Evolutionary conservation across 2,329 filamentous ascomycete genomes (phyloP), one percentile per base, ranked within the genome.

Genomic region (Bisporella sp.): DNA sequence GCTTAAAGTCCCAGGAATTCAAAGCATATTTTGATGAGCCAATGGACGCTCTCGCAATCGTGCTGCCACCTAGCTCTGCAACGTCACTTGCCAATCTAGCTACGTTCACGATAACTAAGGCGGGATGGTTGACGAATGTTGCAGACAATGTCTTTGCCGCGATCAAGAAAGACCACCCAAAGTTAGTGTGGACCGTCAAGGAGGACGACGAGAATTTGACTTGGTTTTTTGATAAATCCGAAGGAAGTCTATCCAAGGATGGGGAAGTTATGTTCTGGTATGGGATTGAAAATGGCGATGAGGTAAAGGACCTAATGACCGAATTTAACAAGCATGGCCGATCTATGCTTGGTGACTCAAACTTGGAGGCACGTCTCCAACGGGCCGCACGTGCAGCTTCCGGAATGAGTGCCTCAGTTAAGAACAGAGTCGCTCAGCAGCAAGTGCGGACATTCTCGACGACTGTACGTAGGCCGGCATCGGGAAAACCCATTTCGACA

Each of bases 161-260:
- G 55, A 87, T 97, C 68, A 95, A 92, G 77, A 95, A 95, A 70
- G 92, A 96, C 65, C 87, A 91, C 68, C 84, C 90, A 49, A 89
- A 86, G 71, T 77, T 97, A 57, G 87, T 89, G 57, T 99, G 91
- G 92, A 95, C 90, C n/a, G 92, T 96, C 54, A 92, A 88, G 73
- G 86, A 91, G 64, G 87, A 95, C 59, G 91, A 97, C 62, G 92
- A 97, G 77, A 96, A 97, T 68, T 75, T 97, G 62, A 91, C 89
- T 8, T 97, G 92, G 93, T 96, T 97, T 76, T 95, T 95, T 60
- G 91, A 96, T 70, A 96, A 96, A 77, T 87, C 92, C 7, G 90
- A 96, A 60, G 92, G 93, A 50, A 96, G 89, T 69, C 79, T 96
- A 62, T 89, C 86, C 55, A 82, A 84, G 50, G 83, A 89, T 59